Base-by-base conservation (phyloP, 2,329 filamentous ascomycete genomes). In the Fusarium fujikuroi region DNA sequence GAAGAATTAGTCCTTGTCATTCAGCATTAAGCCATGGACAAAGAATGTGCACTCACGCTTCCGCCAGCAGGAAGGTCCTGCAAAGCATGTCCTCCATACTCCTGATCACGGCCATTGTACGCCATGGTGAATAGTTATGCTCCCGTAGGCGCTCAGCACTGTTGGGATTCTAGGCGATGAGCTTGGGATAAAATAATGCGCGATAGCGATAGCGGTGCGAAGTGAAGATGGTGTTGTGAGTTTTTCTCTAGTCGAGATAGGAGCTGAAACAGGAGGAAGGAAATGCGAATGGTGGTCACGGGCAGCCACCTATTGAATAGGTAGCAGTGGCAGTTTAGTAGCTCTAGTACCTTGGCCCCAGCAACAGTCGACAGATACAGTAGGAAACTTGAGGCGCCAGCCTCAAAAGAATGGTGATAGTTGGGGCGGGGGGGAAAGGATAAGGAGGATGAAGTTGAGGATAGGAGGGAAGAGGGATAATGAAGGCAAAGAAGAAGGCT, bases 21-120 rank as follows among this genome's bases (percentile, higher is more conserved):
- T 30, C 43, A 19, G 25, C 12, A 44, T 57, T 47, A 21, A 37
- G 23, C 14, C 28, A 30, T 34, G 39, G 57, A 43, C 52, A 39
- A 36, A 28, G 47, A 42, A 63, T 59, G 56, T 67, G 59, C 75
- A 84, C 90, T 85, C 86, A 93, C 92, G 79, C 85, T 86, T 78
- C 85, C 86, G 66, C 87, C 87, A 66, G 87, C 81, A 70, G 89
- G 88, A 39, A 93, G 85, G 79, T 94, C 91, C 79, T 93, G 90
- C 78, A 93, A 82, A 66, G 86, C 87, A 80, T 93, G 91, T 76
- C 89, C 81, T 58, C 78, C 85, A 75, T 90, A 92, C 63, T 88
- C 88, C 74, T 89, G 85, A 83, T 87, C 86, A 79, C 85, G 83
- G 80, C 89, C 88, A 83, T 89, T 88, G 84, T 92, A 92, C 79